A percentile compares a stretch with the other conserved stretches of the same genome.
Evolutionary conservation across 306 rosid genomes (phyloP).

Genomic region (Cucurbita ficifolia): DNA sequence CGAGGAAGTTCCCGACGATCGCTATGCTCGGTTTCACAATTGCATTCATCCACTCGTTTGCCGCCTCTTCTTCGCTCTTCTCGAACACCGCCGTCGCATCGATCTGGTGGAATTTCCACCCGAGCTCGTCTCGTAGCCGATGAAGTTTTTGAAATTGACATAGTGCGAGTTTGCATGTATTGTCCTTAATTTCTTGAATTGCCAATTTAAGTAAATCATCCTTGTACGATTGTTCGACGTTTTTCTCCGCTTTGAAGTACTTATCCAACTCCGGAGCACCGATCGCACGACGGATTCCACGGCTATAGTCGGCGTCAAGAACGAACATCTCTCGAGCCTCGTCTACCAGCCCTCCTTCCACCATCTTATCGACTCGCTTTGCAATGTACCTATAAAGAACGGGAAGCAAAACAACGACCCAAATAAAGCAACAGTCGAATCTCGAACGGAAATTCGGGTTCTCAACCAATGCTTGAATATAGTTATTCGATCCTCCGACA

Average conservation of each 20-base stretch:
- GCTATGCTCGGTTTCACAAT: conserved; percentile 15
- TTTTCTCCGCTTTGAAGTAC: neutral
- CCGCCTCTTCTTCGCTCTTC: neutral
- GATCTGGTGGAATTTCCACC: conserved; percentile 16
- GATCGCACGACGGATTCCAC: conserved; percentile 13
- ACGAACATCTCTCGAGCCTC: conserved; percentile 10
- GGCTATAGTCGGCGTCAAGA: conserved; percentile 3
- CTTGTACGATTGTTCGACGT: neutral
- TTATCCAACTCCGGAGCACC: conserved; percentile 15
- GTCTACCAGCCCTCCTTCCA: conserved; percentile 13
- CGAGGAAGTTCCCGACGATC: neutral
- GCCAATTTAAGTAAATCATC: neutral
- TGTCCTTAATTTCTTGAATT: conserved; percentile 6
- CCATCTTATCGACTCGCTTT: conserved; percentile 23
- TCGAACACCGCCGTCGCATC: conserved; percentile 15
- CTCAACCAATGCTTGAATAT: conserved; percentile 14
- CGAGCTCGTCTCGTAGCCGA: conserved; percentile 1
- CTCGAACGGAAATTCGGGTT: conserved; percentile 3
- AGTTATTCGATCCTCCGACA: conserved; percentile 24
- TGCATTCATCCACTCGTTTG: conserved; percentile 6
- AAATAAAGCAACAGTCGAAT: conserved; percentile 16
- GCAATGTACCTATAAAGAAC: neutral
- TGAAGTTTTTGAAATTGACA: conserved; percentile 12
- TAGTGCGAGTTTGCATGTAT: conserved; percentile 7
- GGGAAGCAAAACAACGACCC: conserved; percentile 9